phyloP scores from a whole-genome alignment of 129 eudicot species.

The Artemisia annua region DNA sequence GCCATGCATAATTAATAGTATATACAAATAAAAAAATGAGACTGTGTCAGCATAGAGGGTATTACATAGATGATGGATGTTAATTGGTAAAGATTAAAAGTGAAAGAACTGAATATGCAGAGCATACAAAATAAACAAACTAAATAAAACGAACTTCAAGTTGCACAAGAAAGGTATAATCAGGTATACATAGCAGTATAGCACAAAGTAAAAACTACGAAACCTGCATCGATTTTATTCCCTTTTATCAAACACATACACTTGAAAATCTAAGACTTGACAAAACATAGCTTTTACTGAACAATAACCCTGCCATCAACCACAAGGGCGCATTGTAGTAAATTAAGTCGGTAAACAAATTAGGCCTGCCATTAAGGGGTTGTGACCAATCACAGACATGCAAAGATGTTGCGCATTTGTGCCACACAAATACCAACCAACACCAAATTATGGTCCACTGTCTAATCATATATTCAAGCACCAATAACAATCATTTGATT shows the following conservation, averaged over 20 bases:
- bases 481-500: background rate
- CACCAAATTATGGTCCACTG: conserved; percentile 7
- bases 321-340: background rate
- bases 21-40: background rate
- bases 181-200: background rate
- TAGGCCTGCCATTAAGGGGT: background rate
- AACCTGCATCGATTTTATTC: too few species aligned
- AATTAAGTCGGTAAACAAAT: background rate
- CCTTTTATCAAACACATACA: too few species aligned
- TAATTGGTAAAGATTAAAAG: too few species aligned
- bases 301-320: conserved; percentile 4
- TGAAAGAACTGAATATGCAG: too few species aligned
- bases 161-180: background rate
- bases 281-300: too few species aligned
- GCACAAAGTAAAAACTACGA: background rate
- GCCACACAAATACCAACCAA: background rate
- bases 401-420: background rate
- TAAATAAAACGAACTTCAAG: background rate
- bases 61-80: background rate
- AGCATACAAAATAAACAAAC: background rate
- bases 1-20: too few species aligned
- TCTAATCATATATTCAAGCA: background rate
- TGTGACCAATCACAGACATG: background rate
- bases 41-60: conserved; percentile 9
- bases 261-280: too few species aligned